Evolutionary conservation across 2,329 filamentous ascomycete species (phyloP).

Genomic region (Colletotrichum simmondsii): DNA sequence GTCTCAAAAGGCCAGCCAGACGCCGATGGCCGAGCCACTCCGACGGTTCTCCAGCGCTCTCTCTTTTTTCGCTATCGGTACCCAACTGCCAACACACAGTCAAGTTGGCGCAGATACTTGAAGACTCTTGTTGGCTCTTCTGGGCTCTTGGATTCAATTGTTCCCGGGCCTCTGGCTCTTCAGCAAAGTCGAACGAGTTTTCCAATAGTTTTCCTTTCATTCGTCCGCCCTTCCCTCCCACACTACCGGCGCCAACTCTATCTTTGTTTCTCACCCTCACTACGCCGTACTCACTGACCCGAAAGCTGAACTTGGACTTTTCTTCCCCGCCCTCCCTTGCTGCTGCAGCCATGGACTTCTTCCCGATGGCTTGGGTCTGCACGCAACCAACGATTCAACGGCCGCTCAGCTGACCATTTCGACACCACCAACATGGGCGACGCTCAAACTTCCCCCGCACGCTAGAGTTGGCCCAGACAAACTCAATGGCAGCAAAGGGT

Average conservation of each 20-base stretch:
- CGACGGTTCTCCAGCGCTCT: background rate
- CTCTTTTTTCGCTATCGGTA: background rate
- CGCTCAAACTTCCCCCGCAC: constrained; percentile 2
- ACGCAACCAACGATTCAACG: background rate
- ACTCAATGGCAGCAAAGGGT: constrained; percentile 7
- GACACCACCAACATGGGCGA: background rate
- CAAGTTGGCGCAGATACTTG: background rate
- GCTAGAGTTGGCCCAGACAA: constrained; percentile 1
- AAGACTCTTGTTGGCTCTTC: background rate
- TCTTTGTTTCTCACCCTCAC: background rate
- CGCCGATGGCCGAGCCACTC: background rate
- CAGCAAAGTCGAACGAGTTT: background rate
- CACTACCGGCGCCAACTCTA: background rate
- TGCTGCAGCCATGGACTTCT: constrained; percentile 5
- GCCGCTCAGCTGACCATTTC: constrained; percentile 5
- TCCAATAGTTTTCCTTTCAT: background rate
- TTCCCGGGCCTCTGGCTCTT: background rate
- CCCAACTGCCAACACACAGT: background rate
- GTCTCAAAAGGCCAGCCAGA: background rate
- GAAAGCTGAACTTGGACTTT: background rate
- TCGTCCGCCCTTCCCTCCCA: background rate
- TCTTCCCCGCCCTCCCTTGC: background rate
- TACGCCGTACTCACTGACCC: background rate
- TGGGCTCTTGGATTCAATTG: background rate
- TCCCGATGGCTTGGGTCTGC: constrained; percentile 5